Evolutionary conservation across 192 early-diverging fungal species (phyloP), one percentile per base, ranked within the genome.

Genomic region (Gorgonomyces haynaldii): DNA sequence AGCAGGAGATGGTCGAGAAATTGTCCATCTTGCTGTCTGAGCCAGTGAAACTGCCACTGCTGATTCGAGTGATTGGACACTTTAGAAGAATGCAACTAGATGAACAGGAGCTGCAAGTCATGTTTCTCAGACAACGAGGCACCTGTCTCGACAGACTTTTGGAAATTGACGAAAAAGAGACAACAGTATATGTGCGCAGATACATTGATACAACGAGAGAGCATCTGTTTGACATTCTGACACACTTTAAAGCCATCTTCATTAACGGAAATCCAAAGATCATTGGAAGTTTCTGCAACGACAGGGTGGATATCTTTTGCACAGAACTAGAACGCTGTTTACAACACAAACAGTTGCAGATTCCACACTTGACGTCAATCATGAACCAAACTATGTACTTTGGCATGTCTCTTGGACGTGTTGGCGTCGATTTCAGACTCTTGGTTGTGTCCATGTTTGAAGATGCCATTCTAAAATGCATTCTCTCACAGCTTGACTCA

Each of bases 361-460:
- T 38, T 2, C 28, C 79, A 9, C 57, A 66, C 1, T 44, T 83
- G 20, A 66, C 69, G 0, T 83, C 81, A 0, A 45, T 88, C 20
- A 52, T 80, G 35, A 81, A 81, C 1, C 85, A 90, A 40, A 64
- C 81, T 9, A 83, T 85, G 76, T 90, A 90, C 49, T 84, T 77
- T 53, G 85, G 85, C 24, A 69, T 85, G 65, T 84, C 82, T 10
- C 64, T 90, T 44, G 82, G 81, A 22, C 60, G 83, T 19, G 76
- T 86, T 29, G 87, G 87, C 1, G 57, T 82, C 17, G 87, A 90
- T 58, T 81, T 88, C 42, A 66, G 87, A 23, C 69, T 63, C 3
- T 35, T 81, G 6, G 65, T 82, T 26, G 70, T 68, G 10, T 48
- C 54, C 2, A 43, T 68, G 22, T 86, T 86, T 52, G 81, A 86